phyloP scores from a whole-genome alignment of 208 protist genomes.

The Crithidia thermophila region DNA sequence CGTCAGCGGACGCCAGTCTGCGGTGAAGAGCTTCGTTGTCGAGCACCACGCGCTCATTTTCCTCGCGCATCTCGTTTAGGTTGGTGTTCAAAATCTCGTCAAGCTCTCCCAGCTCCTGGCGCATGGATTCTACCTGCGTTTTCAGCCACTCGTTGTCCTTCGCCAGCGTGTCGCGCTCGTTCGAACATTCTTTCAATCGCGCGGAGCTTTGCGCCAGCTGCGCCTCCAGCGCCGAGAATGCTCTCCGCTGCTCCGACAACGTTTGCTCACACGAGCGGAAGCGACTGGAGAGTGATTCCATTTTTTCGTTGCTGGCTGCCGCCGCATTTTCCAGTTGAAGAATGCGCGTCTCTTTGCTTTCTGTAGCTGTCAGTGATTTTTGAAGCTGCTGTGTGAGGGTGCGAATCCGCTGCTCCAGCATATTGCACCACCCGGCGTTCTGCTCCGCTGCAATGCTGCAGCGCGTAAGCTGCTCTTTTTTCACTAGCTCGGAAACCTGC shows the following conservation, averaged over 20 bases:
- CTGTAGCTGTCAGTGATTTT: background rate
- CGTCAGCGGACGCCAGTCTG: slow-evolving; percentile 21
- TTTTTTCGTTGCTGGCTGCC: background rate
- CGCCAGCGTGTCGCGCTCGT: slow-evolving; percentile 16
- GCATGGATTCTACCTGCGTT: slow-evolving; percentile 69
- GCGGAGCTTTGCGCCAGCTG: slow-evolving; percentile 11
- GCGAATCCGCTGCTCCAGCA: background rate
- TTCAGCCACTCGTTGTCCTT: slow-evolving; percentile 73
- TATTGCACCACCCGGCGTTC: background rate
- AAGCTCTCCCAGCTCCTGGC: slow-evolving; percentile 67
- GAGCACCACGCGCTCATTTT: slow-evolving; percentile 56
- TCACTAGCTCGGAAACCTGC: slow-evolving; percentile 18
- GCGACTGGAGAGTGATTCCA: background rate
- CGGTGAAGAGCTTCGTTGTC: slow-evolving; percentile 43
- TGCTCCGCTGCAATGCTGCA: slow-evolving; percentile 10
- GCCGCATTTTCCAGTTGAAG: background rate
- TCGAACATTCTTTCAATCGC: slow-evolving; percentile 9
- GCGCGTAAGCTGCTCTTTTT: slow-evolving; percentile 23
- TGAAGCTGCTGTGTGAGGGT: background rate
- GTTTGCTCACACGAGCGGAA: slow-evolving; percentile 12
- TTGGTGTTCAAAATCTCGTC: slow-evolving; percentile 72
- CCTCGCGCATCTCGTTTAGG: slow-evolving; percentile 80
- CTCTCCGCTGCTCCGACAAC: slow-evolving; percentile 24
- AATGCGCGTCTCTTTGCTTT: background rate
- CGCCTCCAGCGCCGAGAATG: slow-evolving; percentile 20